A percentile compares a stretch with the other conserved stretches of the same genome.
Evolutionary conservation across 148 eudicot species (phyloP).

Genomic region (Salicornia ramosissima): DNA sequence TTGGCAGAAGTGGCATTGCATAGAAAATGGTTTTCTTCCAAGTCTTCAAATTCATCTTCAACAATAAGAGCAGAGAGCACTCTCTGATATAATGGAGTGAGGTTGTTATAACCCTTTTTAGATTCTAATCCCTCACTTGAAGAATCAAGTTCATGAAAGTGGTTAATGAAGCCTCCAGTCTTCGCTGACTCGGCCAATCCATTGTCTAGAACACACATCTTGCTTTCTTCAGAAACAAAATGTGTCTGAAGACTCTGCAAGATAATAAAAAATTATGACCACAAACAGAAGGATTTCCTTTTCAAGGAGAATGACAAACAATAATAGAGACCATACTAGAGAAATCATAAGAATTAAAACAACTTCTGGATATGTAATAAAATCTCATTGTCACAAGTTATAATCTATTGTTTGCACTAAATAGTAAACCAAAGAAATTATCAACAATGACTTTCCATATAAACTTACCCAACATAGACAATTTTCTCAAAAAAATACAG

Average conservation of each 20-base stretch:
- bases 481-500: too few species aligned
- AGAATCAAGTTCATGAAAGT: slow-evolving; percentile 41
- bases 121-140: slow-evolving; percentile 36
- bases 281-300: not conserved
- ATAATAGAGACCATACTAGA: too few species aligned
- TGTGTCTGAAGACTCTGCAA: slow-evolving; percentile 43
- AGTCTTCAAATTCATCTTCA: slow-evolving; percentile 72
- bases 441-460: not conserved
- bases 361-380: too few species aligned
- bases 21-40: slow-evolving; percentile 41
- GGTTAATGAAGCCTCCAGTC: slow-evolving; percentile 33
- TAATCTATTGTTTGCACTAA: too few species aligned
- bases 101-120: slow-evolving; percentile 32
- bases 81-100: slow-evolving; percentile 65
- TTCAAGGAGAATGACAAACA: not conserved
- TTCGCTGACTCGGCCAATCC: slow-evolving; percentile 35
- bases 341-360: too few species aligned
- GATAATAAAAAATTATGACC: too few species aligned
- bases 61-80: slow-evolving; percentile 83
- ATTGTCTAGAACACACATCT: slow-evolving; percentile 31
- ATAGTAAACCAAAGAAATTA: not conserved
- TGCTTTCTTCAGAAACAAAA: slow-evolving; percentile 34
- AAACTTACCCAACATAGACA: not conserved
- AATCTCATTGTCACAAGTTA: too few species aligned
- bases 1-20: slow-evolving; percentile 26